Evolutionary conservation across 805 yeast genomes (phyloP), one percentile per base, ranked within the genome.

Genomic region (Kuraishia molischiana): DNA sequence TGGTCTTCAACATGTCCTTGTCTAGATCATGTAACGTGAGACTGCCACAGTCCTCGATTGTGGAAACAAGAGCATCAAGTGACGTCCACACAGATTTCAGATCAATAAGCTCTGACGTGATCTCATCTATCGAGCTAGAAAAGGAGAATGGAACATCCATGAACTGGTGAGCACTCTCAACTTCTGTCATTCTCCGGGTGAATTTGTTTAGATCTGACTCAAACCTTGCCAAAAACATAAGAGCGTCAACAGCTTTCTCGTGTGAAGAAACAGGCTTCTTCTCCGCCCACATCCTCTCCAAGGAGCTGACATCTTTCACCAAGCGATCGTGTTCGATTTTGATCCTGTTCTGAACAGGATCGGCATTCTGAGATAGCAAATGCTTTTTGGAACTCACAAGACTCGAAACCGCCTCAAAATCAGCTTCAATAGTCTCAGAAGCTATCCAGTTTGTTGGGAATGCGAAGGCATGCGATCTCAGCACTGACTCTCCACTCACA

Each of bases 21-120:
- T 64, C 63, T 3, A 75, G 49, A 0, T 62, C 57, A 1, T 41
- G 24, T 94, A 94, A 85, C 3, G 53, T 52, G 2, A 54, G 48
- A 1, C 41, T 40, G 31, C 67, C 64, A 15, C 79, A 43, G 4
- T 57, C 61, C 17, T 66, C 64, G 3, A 81, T 50, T 1, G 65
- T 54, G 4, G 56, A 56, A 67, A 76, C 71, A 1, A 82, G 54
- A 0, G 65, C 53, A 33, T 73, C 70, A 26, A 85, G 62, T 0
- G 80, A 62, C 1, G 64, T 48, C 94, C 94, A 85, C 1, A 81
- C 85, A 1, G 67, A 49, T 40, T 64, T 69, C 28, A 79, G 63
- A 34, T 79, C 83, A 0, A 45, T 40, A 1, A 83, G 56, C 43
- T 84, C 92, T 3, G 63, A 68, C 0, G 52, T 18, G 2, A 69